These are phyloP conservation scores for Jatropha podagrica DNA, from an alignment of 441 rosid species.

Conservation along the genomic window DNA sequence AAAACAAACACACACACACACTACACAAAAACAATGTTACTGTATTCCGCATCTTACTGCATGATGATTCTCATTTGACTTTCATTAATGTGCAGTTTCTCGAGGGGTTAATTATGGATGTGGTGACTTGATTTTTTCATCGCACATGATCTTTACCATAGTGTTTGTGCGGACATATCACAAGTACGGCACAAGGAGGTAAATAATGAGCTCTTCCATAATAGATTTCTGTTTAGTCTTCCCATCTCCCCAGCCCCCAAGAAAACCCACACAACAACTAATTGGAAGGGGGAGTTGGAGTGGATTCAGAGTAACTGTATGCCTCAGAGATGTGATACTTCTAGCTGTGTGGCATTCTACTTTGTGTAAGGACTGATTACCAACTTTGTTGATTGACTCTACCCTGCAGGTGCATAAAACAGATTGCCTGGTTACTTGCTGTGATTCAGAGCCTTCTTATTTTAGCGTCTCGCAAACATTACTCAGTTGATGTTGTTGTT, in stretches of 20 bases:
- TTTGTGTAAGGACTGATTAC: not conserved
- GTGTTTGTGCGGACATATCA: slow-evolving; percentile 89
- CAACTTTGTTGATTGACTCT: not conserved
- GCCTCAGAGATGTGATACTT: not conserved
- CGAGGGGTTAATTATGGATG: slow-evolving; percentile 87
- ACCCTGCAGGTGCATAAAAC: slow-evolving; percentile 69
- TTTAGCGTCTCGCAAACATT: slow-evolving; percentile 91
- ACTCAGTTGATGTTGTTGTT: slow-evolving; percentile 84
- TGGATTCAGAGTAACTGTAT: not conserved
- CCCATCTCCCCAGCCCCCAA: too few relatives aligned
- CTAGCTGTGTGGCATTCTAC: not conserved
- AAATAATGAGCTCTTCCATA: slow-evolving; percentile 7
- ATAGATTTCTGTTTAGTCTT: not conserved
- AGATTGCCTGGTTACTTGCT: slow-evolving; percentile 75
- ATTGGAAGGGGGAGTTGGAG: not conserved
- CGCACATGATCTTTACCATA: slow-evolving; percentile 94
- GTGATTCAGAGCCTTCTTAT: slow-evolving; percentile 79
- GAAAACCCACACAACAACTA: not conserved
- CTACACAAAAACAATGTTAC: not conserved
- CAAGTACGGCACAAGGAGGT: slow-evolving; percentile 86
- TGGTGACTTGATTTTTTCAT: slow-evolving; percentile 95
- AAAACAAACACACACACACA: not conserved
- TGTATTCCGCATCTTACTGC: not conserved
- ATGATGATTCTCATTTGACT: slow-evolving; percentile 24
- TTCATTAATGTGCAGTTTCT: slow-evolving; percentile 63